Conservation (phyloP, 2,329 filamentous ascomycete genomes). For the Trichophaea hybrida region DNA sequence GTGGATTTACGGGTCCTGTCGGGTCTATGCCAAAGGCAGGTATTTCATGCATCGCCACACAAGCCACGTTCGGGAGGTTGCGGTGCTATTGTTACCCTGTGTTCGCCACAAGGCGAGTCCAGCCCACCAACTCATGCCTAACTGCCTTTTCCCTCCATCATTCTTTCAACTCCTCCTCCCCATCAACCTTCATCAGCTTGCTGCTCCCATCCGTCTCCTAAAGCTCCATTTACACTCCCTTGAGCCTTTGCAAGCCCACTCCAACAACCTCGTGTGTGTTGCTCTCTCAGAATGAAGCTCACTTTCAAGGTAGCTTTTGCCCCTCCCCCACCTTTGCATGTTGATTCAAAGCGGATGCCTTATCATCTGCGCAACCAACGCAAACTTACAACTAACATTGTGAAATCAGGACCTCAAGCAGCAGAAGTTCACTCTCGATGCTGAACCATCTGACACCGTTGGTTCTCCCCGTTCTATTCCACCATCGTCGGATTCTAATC, state of each 20-base stretch:
- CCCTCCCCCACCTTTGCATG: slow-evolving; percentile 23
- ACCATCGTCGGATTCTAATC: slow-evolving; percentile 8
- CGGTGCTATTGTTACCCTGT: not conserved
- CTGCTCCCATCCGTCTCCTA: not conserved
- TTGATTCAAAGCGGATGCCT: slow-evolving; percentile 1
- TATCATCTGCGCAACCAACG: slow-evolving; percentile 23
- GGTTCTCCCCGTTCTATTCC: slow-evolving; percentile 30
- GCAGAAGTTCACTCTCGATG: slow-evolving; percentile 93
- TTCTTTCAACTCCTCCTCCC: not conserved
- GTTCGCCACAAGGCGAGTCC: not conserved
- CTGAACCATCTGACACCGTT: slow-evolving; percentile 85
- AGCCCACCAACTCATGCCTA: not conserved
- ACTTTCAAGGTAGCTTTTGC: slow-evolving; percentile 48
- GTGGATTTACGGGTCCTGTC: too few species aligned
- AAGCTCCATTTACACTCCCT: slow-evolving; percentile 19
- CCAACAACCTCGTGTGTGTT: slow-evolving; percentile 25
- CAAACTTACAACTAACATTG: slow-evolving; percentile 18
- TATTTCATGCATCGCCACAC: too few species aligned
- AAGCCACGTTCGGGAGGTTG: too few species aligned
- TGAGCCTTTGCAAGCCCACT: slow-evolving; percentile 6
- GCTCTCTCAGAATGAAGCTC: slow-evolving; percentile 47
- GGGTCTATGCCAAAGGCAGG: too few species aligned
- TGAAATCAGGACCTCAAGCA: slow-evolving; percentile 78
- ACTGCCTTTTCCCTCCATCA: not conserved
- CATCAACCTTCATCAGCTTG: slow-evolving; percentile 4